Evolutionary conservation across 2,329 filamentous ascomycete species (phyloP), one percentile per base, ranked within the genome.

Genomic region (Trichoderma citrinoviride): DNA sequence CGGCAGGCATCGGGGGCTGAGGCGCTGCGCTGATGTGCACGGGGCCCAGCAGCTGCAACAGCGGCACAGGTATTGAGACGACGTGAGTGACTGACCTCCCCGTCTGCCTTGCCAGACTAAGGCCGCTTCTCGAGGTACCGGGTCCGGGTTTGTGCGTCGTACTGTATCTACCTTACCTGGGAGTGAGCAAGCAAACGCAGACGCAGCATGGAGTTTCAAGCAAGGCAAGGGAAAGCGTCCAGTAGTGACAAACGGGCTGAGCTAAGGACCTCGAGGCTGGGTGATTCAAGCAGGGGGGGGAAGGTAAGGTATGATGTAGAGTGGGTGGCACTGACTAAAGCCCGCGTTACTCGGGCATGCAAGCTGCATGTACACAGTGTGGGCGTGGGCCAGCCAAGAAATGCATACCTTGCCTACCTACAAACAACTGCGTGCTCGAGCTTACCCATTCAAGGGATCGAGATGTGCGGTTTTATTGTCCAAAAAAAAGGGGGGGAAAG

Each of bases 1-100:
- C 73, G 73, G 75, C 68, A 72, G 71, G 76, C 80, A 82, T 82
- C 71, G 78, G 76, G 73, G 73, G 71, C 70, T 71, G 69, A 68
- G 33, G 33, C 33, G 52, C 69, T 67, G 67, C 63, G 70, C 66
- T 66, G 69, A 69, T 70, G 50, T 57, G 65, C 47, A 65, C 47
- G 54, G 61, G 55, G 70, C 69, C n/a, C 66, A 64, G 71, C 67
- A 70, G 68, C 71, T 68, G 67, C 67, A 69, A 62, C 27, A 50
- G 61, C 53, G 61, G 61, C 33, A 37, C 33, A 37, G 12, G 12
- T 37, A 37, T n/a, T n/a, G n/a, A n/a, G 33, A 37, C 10, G 33
- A 37, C 33, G 33, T 37, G 33, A 52, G 23, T 23, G 54, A 56
- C 61, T 56, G 52, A 33, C 53, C 53, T 58, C 37, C 44, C 33